These are phyloP conservation scores for Vitis hybrid DNA, from an alignment of 177 flowering plant genomes.

Conservation along the genomic window DNA sequence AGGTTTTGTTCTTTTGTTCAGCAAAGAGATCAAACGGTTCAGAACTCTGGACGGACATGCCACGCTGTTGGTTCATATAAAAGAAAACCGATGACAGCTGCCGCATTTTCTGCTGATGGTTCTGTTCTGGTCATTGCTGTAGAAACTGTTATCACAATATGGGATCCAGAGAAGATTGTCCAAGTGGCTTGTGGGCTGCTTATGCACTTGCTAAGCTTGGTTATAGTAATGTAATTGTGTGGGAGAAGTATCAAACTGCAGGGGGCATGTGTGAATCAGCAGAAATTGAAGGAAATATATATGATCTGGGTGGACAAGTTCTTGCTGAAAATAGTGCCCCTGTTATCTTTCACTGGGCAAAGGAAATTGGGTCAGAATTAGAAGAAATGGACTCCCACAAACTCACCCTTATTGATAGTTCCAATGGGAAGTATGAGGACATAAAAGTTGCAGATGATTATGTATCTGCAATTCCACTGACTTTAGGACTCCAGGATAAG, in stretches of 20 bases:
- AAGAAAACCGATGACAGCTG: no score
- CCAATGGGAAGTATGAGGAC: conserved; percentile 62
- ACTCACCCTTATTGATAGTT: conserved; percentile 60
- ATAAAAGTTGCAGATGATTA: conserved; percentile 71
- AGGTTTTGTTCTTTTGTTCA: no score
- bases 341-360: conserved; percentile 65
- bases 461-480: conserved; percentile 60
- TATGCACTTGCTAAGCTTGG: conserved; percentile 73
- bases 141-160: no score
- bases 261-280: conserved; percentile 82
- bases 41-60: no score
- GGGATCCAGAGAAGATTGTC: conserved; percentile 50
- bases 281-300: conserved; percentile 66
- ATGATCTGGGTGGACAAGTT: conserved; percentile 87
- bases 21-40: no score
- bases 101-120: no score
- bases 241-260: conserved; percentile 65
- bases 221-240: conserved; percentile 53
- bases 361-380: conserved; percentile 55
- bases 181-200: conserved; percentile 82
- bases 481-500: conserved; percentile 76
- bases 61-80: no score
- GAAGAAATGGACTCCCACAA: conserved; percentile 80
- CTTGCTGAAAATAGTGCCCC: conserved; percentile 86
- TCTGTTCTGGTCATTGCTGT: no score